Evolutionary conservation across 1,284 basidiomycete species (phyloP).

Genomic region (Chalciporus sp.): DNA sequence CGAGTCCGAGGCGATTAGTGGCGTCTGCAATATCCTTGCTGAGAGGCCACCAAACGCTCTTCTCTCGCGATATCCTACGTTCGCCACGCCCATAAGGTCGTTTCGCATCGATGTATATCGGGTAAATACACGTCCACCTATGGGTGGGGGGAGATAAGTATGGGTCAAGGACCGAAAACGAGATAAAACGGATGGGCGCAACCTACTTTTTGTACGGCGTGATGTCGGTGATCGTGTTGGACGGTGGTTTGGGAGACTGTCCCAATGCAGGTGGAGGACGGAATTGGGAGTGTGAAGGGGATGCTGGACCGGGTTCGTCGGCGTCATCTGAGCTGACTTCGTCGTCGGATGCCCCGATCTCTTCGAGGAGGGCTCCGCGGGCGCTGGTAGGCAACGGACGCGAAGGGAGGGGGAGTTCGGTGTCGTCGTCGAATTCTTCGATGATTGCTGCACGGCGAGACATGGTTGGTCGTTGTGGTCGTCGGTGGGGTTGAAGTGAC

Average conservation of each 20-base stretch:
- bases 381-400: conserved; percentile 67
- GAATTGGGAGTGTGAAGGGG: conserved; percentile 46
- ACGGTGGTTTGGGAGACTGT: conserved; percentile 24
- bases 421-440: conserved; percentile 88
- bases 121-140: conserved; percentile 95
- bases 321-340: conserved; percentile 39
- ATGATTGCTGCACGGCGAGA: conserved; percentile 63
- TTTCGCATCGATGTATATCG: conserved; percentile 96
- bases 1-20: conserved; percentile 73
- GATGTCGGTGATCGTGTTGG: conserved; percentile 62
- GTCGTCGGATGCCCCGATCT: conserved; percentile 49
- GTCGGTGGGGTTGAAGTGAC: conserved; percentile 1
- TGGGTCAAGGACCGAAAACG: too few relatives aligned
- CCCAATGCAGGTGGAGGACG: conserved; percentile 27
- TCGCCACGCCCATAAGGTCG: conserved; percentile 82
- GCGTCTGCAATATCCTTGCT: conserved; percentile 91
- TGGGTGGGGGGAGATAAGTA: conserved; percentile 28
- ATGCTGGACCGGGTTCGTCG: conserved; percentile 54
- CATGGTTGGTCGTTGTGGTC: conserved; percentile 45
- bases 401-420: conserved; percentile 74
- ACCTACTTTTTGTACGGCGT: conserved; percentile 78
- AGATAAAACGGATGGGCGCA: neutral
- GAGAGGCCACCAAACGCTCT: conserved; percentile 92
- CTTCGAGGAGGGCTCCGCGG: conserved; percentile 75
- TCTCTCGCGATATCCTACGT: conserved; percentile 78